Evolutionary conservation across 768 basidiomycete genomes (phyloP), one percentile per base, ranked within the genome.

Genomic region (Tylopilus balloui): DNA sequence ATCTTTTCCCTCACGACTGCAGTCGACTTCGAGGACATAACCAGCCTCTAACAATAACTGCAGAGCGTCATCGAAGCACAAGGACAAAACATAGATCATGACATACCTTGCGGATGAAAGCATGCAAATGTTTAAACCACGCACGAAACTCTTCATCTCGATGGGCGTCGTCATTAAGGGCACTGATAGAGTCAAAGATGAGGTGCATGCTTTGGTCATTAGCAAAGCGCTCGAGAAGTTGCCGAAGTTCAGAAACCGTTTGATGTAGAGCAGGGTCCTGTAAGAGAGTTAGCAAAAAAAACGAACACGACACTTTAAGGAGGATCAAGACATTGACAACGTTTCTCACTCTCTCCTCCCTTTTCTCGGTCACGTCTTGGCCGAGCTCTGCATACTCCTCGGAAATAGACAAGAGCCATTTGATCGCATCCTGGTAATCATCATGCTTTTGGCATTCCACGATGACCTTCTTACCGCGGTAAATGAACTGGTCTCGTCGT

Each of bases 361-460:
- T 69, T 25, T 71, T 68, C 19, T 58, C 51, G 2, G 68, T 61
- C 32, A 72, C 68, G 48, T 64, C 63, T 51, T 73, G 66, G 32
- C 79, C 81, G 50, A 84, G 78, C 1, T 58, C 58, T 8, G 74
- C 78, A 55, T 89, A 92, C 50, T 84, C 77, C 54, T 82, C 78
- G 12, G 87, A 55, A 48, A 75, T 75, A 21, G 71, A 68, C 27
- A 92, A 70, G 6, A 91, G 71, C 89, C 89, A 91, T n/a, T 71
- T 71, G 40, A 92, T 73, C 7, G 83, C 79, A 50, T 83, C 82
- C 58, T 92, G 89, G 68, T 96, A 97, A 63, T 95, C 87, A 45
- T 84, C 77, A 69, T 95, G 92, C 62, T 86, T 84, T 69, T 96
- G 93, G 64, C 90, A 93, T 62, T 97, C 94, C 50, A 94, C 77